Conservation (phyloP, 139 green algal genomes). For the Spirogloea muscicola region DNA sequence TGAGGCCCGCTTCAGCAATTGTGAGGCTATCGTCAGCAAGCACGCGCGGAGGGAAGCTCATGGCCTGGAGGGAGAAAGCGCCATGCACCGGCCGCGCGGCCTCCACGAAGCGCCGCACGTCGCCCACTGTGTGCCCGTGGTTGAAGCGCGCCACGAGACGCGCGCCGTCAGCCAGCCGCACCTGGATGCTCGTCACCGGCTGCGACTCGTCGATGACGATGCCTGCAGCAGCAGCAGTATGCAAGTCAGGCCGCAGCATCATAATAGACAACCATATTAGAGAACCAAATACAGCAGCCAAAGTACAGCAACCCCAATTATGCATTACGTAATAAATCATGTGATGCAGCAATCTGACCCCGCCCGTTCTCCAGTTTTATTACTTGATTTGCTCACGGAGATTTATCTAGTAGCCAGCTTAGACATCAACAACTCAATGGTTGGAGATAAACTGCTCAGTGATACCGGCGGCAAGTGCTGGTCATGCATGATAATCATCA, state of each 20-base stretch:
- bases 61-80: slow-evolving; percentile 22
- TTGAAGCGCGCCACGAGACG: slow-evolving; percentile 61
- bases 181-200: slow-evolving; percentile 54
- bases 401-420: too few species aligned
- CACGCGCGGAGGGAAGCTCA: slow-evolving; percentile 49
- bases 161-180: slow-evolving; percentile 55
- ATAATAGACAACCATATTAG: background rate
- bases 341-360: too few species aligned
- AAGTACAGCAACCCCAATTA: background rate
- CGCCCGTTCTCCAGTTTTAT: too few species aligned
- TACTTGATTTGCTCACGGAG: too few species aligned
- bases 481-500: background rate
- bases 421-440: too few species aligned
- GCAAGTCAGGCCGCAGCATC: background rate
- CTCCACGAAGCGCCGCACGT: slow-evolving; percentile 59
- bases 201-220: slow-evolving; percentile 51
- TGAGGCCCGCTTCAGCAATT: slow-evolving; percentile 47
- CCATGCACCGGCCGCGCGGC: background rate
- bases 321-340: background rate
- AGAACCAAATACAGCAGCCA: background rate
- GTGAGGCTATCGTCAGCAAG: slow-evolving; percentile 47
- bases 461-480: too few species aligned
- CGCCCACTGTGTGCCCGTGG: slow-evolving; percentile 52
- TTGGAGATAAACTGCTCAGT: too few species aligned
- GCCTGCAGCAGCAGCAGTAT: background rate